Percentiles rank a stretch among this genome's conserved stretches.
These are phyloP conservation scores for Sparassis latifolia DNA, from an alignment of 1,284 basidiomycete genomes.

Conservation along the genomic window DNA sequence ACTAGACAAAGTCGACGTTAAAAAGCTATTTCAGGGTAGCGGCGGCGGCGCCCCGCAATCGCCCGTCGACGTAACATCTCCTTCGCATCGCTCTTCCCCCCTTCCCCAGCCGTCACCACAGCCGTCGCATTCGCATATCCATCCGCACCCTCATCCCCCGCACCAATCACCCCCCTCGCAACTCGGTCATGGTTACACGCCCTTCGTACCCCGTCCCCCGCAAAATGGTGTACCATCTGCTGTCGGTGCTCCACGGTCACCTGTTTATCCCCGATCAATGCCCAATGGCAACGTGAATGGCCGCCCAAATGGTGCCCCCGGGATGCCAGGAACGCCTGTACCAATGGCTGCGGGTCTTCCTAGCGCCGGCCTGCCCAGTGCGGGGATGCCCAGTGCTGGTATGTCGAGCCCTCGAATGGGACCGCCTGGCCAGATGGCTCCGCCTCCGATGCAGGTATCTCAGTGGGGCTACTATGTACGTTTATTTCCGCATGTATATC, in stretches of 20 bases:
- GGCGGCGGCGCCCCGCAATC: constrained; percentile 30
- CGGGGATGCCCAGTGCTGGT: constrained; percentile 35
- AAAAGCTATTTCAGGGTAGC: constrained; percentile 60
- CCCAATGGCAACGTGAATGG: constrained; percentile 49
- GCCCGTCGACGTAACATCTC: constrained; percentile 32
- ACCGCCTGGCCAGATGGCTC: constrained; percentile 28
- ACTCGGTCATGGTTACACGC: constrained; percentile 37
- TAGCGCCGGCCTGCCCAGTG: constrained; percentile 19
- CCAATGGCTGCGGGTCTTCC: constrained; percentile 33
- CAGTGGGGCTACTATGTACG: constrained; percentile 36
- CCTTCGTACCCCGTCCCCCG: constrained; percentile 31
- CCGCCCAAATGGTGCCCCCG: constrained; percentile 49
- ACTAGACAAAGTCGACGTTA: constrained; percentile 50
- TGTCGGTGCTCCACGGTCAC: constrained; percentile 52
- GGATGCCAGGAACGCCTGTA: constrained; percentile 7
- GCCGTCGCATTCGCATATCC: constrained; percentile 16
- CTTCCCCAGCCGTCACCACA: constrained; percentile 34
- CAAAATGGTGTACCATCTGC: constrained; percentile 31
- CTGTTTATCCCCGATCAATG: constrained; percentile 54
- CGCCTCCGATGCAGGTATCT: too few species aligned
- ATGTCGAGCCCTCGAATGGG: constrained; percentile 62
- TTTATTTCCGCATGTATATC: constrained; percentile 7
- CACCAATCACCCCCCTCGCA: constrained; percentile 27
- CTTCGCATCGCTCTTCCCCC: constrained; percentile 36
- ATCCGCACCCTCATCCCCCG: constrained; percentile 35